Percentiles rank a stretch among this genome's conserved stretches.
phyloP scores from a whole-genome alignment of 768 basidiomycete genomes.

The Suillus decipiens region DNA sequence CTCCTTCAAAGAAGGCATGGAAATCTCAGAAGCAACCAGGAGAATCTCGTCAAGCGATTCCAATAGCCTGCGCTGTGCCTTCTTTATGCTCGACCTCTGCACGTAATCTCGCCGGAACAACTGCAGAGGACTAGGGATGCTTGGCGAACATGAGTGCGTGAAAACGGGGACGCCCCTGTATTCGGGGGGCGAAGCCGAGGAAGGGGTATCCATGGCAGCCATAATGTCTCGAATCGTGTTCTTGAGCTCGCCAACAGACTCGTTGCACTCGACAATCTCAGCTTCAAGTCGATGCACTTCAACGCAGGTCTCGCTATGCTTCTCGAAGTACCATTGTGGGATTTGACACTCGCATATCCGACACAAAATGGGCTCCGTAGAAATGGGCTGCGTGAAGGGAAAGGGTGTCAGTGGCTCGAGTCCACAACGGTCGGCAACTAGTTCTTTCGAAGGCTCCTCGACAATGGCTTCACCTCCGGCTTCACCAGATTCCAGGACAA shows the following conservation, averaged over 20 bases:
- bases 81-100: slow-evolving; percentile 79
- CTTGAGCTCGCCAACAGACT: slow-evolving; percentile 83
- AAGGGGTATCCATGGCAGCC: slow-evolving; percentile 71
- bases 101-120: slow-evolving; percentile 76
- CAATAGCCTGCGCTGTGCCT: slow-evolving; percentile 76
- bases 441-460: slow-evolving; percentile 34
- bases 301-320: slow-evolving; percentile 98
- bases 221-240: slow-evolving; percentile 82
- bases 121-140: slow-evolving; percentile 73
- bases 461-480: slow-evolving; percentile 38
- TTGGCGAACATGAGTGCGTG: slow-evolving; percentile 69
- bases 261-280: slow-evolving; percentile 92
- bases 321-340: slow-evolving; percentile 99
- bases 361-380: slow-evolving; percentile 83
- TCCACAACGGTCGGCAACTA: slow-evolving; percentile 39
- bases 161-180: slow-evolving; percentile 89
- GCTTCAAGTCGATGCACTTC: slow-evolving; percentile 96
- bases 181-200: slow-evolving; percentile 67
- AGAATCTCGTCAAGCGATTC: slow-evolving; percentile 89
- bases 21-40: slow-evolving; percentile 75
- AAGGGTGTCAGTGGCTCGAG: slow-evolving; percentile 66
- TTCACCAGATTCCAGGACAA: slow-evolving; percentile 53
- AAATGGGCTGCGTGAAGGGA: slow-evolving; percentile 76
- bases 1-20: slow-evolving; percentile 87
- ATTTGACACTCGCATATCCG: slow-evolving; percentile 97